Conservation (phyloP, 352 stramenopile species). For the Phytopythium chamaehyphon region DNA sequence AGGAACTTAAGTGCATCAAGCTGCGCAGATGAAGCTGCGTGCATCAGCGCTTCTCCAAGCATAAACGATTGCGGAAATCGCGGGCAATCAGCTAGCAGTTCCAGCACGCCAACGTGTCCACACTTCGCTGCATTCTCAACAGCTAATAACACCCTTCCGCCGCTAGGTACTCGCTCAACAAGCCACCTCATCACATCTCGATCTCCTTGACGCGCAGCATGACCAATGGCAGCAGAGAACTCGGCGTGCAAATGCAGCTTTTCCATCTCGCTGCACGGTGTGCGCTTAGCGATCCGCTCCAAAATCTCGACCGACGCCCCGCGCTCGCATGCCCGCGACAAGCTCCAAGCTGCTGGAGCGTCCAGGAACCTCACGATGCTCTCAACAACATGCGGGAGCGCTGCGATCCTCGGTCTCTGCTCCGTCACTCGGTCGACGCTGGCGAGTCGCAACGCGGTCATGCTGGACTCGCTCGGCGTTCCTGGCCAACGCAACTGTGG, state of each 20-base stretch:
- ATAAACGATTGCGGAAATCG: constrained; percentile 7
- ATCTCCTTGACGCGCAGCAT: constrained; percentile 16
- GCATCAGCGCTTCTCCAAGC: constrained; percentile 15
- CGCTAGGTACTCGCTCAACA: neutral
- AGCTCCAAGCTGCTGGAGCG: constrained; percentile 18
- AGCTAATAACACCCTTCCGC: neutral
- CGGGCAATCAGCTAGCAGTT: neutral
- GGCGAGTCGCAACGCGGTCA: neutral
- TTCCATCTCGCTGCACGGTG: constrained; percentile 2
- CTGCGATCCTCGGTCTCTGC: constrained; percentile 9
- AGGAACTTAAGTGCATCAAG: constrained; percentile 10
- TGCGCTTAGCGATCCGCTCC: neutral
- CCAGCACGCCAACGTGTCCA: neutral
- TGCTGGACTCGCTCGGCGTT: too few species aligned
- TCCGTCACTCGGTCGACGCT: neutral
- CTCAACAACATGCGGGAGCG: constrained; percentile 20
- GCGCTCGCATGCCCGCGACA: constrained; percentile 13
- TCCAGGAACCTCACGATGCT: constrained; percentile 18
- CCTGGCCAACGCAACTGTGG: too few species aligned
- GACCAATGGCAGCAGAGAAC: constrained; percentile 15
- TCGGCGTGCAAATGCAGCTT: constrained; percentile 25
- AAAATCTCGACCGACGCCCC: constrained; percentile 9
- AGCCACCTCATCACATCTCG: constrained; percentile 19
- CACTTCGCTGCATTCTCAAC: neutral
- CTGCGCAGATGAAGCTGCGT: constrained; percentile 16